Evolutionary conservation across 257 asterid species (phyloP).

Genomic region (Lycium ferocissimum): DNA sequence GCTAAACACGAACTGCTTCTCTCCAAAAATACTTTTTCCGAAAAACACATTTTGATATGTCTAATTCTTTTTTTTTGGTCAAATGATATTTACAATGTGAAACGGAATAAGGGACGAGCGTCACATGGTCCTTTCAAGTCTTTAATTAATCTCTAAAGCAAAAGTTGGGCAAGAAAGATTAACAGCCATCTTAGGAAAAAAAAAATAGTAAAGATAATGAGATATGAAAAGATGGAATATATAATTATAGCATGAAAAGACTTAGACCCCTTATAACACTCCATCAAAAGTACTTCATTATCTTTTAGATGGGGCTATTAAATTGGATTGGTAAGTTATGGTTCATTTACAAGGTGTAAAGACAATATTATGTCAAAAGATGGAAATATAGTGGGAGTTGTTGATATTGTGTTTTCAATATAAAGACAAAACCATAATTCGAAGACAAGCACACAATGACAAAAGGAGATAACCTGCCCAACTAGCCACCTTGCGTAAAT

Average conservation of each 20-base stretch:
- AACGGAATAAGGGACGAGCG: background rate
- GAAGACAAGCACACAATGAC: conserved; percentile 55
- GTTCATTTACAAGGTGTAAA: conserved; percentile 38
- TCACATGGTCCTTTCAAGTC: background rate
- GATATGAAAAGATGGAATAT: conserved; percentile 24
- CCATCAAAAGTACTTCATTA: conserved; percentile 34
- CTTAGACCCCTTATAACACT: conserved; percentile 6
- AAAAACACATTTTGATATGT: no score
- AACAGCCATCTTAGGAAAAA: background rate
- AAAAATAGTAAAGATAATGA: background rate
- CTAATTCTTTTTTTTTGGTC: no score
- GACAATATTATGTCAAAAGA: conserved; percentile 49
- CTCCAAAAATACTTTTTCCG: no score
- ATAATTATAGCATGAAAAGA: background rate
- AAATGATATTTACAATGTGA: background rate
- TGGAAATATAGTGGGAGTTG: conserved; percentile 60
- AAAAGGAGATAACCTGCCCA: conserved; percentile 36
- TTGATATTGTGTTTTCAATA: conserved; percentile 40
- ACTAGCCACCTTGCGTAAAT: conserved; percentile 28
- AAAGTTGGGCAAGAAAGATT: background rate
- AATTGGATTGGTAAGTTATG: conserved; percentile 33
- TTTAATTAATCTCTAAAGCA: background rate
- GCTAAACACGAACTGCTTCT: no score
- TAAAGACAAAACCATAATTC: conserved; percentile 39
- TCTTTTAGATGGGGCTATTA: conserved; percentile 10